phyloP scores from a whole-genome alignment of 2,329 filamentous ascomycete species.

The Chrysoporthe austroafricana region DNA sequence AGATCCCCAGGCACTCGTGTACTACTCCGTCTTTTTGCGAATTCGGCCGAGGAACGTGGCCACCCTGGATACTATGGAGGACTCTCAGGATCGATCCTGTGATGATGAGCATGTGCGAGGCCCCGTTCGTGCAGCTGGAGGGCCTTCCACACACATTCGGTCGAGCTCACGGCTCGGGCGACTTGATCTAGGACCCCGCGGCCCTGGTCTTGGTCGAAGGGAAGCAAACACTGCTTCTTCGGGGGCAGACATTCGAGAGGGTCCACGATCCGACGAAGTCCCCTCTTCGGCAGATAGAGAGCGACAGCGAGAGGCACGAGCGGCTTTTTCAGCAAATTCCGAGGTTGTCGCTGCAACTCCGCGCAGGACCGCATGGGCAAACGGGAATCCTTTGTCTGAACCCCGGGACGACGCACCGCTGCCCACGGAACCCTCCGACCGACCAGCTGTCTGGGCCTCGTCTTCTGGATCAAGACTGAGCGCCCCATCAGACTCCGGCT shows the following conservation, averaged over 20 bases:
- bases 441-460: background rate
- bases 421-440: background rate
- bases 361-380: slow-evolving; percentile 10
- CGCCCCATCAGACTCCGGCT: slow-evolving; percentile 36
- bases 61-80: background rate
- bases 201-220: background rate
- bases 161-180: background rate
- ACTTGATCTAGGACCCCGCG: background rate
- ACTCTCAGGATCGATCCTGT: background rate
- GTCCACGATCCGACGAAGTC: no score
- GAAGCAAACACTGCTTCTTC: background rate
- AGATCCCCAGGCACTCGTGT: background rate
- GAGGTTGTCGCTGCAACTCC: slow-evolving; percentile 10
- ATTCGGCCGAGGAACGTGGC: background rate
- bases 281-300: background rate
- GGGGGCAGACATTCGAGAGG: background rate
- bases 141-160: no score
- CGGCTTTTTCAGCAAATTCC: slow-evolving; percentile 8
- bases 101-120: background rate
- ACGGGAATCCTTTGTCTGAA: background rate
- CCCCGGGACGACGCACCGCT: background rate
- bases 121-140: background rate
- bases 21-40: background rate
- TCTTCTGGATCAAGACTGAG: background rate
- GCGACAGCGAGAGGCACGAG: slow-evolving; percentile 4